These are phyloP conservation scores for Acer saccharum DNA, from an alignment of 345 rosid genomes.

Conservation along the genomic window DNA sequence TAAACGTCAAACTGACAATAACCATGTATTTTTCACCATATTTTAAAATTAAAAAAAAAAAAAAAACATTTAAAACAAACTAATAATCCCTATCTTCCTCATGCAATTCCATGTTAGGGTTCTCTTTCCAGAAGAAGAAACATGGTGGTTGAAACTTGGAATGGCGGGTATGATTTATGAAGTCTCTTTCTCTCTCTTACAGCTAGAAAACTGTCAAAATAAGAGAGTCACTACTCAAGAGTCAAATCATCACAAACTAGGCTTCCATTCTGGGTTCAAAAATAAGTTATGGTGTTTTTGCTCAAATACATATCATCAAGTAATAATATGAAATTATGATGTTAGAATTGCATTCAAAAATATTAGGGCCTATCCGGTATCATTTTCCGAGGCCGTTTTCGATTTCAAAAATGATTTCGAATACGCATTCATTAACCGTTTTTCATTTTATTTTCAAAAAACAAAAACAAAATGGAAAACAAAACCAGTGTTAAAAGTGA, in stretches of 20 bases:
- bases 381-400: too few species aligned
- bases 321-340: too few species aligned
- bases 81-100: neutral
- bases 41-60: neutral
- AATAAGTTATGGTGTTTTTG: neutral
- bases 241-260: constrained; percentile 86
- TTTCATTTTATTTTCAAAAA: too few species aligned
- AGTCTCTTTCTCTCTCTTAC: constrained; percentile 40
- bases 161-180: constrained; percentile 56
- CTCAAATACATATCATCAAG: too few species aligned
- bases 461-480: too few species aligned
- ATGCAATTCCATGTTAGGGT: neutral
- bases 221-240: constrained; percentile 75
- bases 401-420: too few species aligned
- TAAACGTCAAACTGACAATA: neutral
- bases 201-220: constrained; percentile 74
- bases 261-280: too few species aligned
- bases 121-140: constrained; percentile 3
- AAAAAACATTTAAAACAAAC: neutral
- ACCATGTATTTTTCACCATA: neutral
- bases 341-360: too few species aligned
- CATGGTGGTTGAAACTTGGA: constrained; percentile 36
- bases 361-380: too few species aligned
- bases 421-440: too few species aligned
- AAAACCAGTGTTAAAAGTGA: too few species aligned